Base-by-base conservation (phyloP, 108 stramenopile species). In the Epipyxis sp. region DNA sequence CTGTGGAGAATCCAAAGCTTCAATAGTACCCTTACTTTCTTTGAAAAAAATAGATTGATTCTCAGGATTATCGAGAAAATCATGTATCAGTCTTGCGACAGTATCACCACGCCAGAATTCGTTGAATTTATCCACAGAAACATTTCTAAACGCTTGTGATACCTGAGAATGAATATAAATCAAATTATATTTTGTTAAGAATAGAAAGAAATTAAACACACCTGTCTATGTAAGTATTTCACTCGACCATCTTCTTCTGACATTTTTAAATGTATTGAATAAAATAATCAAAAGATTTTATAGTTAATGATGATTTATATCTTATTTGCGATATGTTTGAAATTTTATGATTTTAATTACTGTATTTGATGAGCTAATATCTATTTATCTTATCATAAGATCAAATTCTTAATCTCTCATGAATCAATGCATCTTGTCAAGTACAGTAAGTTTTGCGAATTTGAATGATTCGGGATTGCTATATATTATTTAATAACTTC, bases 191-290 rank as follows among this genome's bases (percentile, higher is more conserved):
- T 42, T 74, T 16, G 27, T 3, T 46, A 42, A 46, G 50, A 54
- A 6, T 74, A 39, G 27, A 42, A 54, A 27, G 32, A 74, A 42
- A 37, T 10, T 6, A 35, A 35, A 37, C 3, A 43, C 43, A 74
- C 71, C 71, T 30, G 34, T 46, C 34, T 39, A 35, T 6, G 6
- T 32, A 74, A 54, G 25, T 74, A 74, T 42, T 74, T 57, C 27
- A 74, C 40, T 30, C 71, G 71, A 6, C 6, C 13, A 57, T 74
- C 71, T 37, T 74, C 71, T 74, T 74, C 71, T 37, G 46, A 50
- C 46, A 50, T 50, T n/a, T n/a, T n/a, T n/a, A n/a, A n/a, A n/a
- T n/a, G n/a, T n/a, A n/a, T n/a, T n/a, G n/a, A n/a, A n/a, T n/a
- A n/a, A n/a, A n/a, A n/a, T n/a, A n/a, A n/a, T n/a, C n/a, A n/a